These are phyloP conservation scores for Fusarium chaquense DNA, from an alignment of 2,329 filamentous ascomycete genomes.

Conservation along the genomic window DNA sequence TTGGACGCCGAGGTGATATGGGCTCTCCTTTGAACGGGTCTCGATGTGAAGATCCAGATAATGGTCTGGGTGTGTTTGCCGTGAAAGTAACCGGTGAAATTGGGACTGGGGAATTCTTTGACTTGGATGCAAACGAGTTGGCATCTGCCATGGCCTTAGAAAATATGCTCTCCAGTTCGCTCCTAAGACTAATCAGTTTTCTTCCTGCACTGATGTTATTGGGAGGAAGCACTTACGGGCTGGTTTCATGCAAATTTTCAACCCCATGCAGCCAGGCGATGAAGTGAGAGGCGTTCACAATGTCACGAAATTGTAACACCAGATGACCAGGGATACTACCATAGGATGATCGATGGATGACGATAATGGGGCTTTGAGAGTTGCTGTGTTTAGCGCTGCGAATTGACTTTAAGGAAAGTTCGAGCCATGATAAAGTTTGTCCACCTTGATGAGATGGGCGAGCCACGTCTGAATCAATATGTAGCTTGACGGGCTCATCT, in stretches of 20 bases:
- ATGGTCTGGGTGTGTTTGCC: not conserved
- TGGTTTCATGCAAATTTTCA: not conserved
- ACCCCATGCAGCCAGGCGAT: slow-evolving; percentile 32
- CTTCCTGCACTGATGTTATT: too few species aligned
- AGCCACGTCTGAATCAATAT: slow-evolving; percentile 16
- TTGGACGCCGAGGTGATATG: slow-evolving; percentile 21
- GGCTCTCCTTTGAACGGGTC: slow-evolving; percentile 26
- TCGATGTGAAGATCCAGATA: not conserved
- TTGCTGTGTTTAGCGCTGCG: slow-evolving; percentile 25
- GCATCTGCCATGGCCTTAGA: slow-evolving; percentile 3
- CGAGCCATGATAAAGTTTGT: slow-evolving; percentile 38
- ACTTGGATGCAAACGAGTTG: not conserved
- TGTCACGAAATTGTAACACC: slow-evolving; percentile 37
- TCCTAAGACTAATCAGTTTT: slow-evolving; percentile 30
- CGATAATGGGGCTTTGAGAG: slow-evolving; percentile 32
- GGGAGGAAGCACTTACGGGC: slow-evolving; percentile 29
- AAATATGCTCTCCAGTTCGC: slow-evolving; percentile 25
- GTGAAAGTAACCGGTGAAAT: not conserved
- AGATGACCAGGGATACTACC: not conserved
- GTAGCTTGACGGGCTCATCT: slow-evolving; percentile 7
- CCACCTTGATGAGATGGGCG: not conserved
- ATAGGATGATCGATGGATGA: slow-evolving; percentile 41
- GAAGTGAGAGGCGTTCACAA: slow-evolving; percentile 21
- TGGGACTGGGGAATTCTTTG: not conserved
- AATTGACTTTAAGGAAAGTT: slow-evolving; percentile 36